These are phyloP conservation scores for Oenanthe javanica DNA, from an alignment of 140 eudicot genomes.

Conservation along the genomic window DNA sequence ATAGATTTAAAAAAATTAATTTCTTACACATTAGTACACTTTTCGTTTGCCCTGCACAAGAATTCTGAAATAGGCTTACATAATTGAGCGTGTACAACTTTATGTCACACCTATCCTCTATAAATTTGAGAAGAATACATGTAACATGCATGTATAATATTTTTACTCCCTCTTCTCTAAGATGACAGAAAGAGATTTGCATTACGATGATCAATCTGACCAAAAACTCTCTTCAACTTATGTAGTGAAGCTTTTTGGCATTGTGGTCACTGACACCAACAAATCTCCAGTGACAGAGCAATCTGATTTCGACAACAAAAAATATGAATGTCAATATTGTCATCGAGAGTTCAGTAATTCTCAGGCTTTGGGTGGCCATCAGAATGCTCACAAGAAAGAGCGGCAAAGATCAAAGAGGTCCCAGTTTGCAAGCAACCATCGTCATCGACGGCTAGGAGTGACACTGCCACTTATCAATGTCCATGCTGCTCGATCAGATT, in stretches of 20 bases:
- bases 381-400: conserved; percentile 91
- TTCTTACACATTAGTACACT: no score
- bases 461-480: conserved; percentile 32
- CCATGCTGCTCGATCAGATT: conserved; percentile 36
- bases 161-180: neutral
- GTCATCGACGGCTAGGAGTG: conserved; percentile 33
- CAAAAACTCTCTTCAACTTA: conserved; percentile 33
- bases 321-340: conserved; percentile 75
- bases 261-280: conserved; percentile 26
- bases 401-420: conserved; percentile 50
- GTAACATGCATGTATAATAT: neutral
- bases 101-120: neutral
- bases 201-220: conserved; percentile 5
- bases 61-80: no score
- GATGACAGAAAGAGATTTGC: conserved; percentile 19
- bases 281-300: conserved; percentile 26
- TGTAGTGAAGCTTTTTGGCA: conserved; percentile 62
- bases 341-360: conserved; percentile 61
- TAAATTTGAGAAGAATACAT: neutral
- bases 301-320: conserved; percentile 29
- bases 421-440: conserved; percentile 35
- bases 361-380: conserved; percentile 90
- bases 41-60: no score
- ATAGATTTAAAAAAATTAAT: no score
- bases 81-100: neutral